These are phyloP conservation scores for Lepidium campestre DNA, from an alignment of 441 rosid genomes.

Conservation along the genomic window DNA sequence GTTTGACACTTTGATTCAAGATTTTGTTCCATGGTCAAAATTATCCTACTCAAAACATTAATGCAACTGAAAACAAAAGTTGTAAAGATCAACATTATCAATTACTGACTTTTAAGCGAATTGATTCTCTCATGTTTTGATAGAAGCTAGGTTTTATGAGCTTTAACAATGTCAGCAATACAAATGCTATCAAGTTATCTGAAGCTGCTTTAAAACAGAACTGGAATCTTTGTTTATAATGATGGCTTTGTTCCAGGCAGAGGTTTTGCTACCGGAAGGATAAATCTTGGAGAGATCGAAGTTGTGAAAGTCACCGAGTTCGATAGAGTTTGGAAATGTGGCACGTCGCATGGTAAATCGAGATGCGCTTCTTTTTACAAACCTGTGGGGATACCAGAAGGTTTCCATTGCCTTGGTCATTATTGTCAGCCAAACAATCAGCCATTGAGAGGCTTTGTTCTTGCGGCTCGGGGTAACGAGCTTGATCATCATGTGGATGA, in stretches of 20 bases:
- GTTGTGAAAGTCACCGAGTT: slow-evolving; percentile 43
- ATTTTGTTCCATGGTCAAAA: slow-evolving; percentile 3
- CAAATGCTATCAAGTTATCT: neutral
- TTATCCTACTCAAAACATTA: neutral
- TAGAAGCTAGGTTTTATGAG: neutral
- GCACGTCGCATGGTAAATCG: slow-evolving; percentile 25
- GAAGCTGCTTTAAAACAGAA: neutral
- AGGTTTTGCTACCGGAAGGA: slow-evolving; percentile 50
- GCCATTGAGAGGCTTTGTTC: slow-evolving; percentile 51
- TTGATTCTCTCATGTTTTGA: neutral
- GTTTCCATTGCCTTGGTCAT: slow-evolving; percentile 55
- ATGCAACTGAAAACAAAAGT: neutral
- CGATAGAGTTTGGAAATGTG: slow-evolving; percentile 49
- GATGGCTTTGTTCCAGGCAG: slow-evolving; percentile 34
- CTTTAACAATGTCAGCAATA: neutral
- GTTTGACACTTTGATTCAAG: neutral
- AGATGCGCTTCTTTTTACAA: slow-evolving; percentile 48
- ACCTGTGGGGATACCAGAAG: slow-evolving; percentile 60
- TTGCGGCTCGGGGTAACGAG: slow-evolving; percentile 32
- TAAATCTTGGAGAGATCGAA: slow-evolving; percentile 50
- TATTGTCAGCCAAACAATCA: slow-evolving; percentile 47
- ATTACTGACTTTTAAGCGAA: neutral
- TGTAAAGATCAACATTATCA: neutral
- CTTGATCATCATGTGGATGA: slow-evolving; percentile 17
- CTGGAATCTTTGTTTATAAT: neutral